Conservation (phyloP, 2,329 filamentous ascomycete species). For the Colletotrichum gloeosporioides region DNA sequence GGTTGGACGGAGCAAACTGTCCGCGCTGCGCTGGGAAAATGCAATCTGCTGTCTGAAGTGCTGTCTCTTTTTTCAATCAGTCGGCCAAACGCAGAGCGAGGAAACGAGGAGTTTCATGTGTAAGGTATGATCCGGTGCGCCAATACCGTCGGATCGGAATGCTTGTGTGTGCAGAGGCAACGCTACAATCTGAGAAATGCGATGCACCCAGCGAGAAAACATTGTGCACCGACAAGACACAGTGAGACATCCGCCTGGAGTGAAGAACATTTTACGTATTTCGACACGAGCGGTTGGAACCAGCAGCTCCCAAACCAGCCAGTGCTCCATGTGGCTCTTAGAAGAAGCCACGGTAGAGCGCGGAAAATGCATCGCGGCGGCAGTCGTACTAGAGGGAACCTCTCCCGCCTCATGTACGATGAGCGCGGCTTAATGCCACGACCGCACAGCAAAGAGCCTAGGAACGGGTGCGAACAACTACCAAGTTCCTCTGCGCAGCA, state of each 20-base stretch:
- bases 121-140: not conserved
- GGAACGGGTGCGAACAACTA: not conserved
- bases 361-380: not conserved
- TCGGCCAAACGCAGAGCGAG: not conserved
- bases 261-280: not conserved
- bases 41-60: not conserved
- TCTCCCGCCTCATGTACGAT: not conserved
- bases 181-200: not conserved
- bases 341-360: not conserved
- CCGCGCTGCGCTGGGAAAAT: not conserved
- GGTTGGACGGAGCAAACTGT: not conserved
- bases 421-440: not conserved
- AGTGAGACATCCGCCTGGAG: not conserved
- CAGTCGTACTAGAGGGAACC: not conserved
- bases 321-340: not conserved
- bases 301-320: not conserved
- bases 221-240: not conserved
- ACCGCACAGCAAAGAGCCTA: no score
- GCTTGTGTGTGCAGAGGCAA: not conserved
- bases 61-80: not conserved
- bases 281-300: fast-evolving
- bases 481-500: not conserved
- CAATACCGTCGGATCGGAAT: not conserved
- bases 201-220: not conserved
- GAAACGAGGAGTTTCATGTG: not conserved